A percentile compares a stretch with the other conserved stretches of the same genome.
Evolutionary conservation across 495 filamentous ascomycete species (phyloP).

Genomic region (Peziza echinospora): DNA sequence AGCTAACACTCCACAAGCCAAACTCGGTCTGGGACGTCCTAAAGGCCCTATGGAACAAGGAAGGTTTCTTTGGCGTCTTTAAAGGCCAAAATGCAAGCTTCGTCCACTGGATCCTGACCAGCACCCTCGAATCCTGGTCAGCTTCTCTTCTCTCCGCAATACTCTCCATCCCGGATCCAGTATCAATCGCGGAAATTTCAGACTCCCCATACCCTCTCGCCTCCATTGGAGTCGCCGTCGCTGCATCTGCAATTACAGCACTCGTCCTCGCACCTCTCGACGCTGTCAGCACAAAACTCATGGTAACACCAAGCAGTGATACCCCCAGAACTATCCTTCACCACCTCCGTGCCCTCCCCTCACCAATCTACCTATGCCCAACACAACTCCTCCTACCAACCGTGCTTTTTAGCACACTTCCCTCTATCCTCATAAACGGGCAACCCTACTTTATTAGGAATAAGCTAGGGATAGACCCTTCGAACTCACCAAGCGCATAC

Average conservation of each 20-base stretch:
- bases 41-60: constrained; percentile 50
- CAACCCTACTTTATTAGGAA: constrained; percentile 64
- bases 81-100: constrained; percentile 30
- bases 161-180: constrained; percentile 15
- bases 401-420: constrained; percentile 63
- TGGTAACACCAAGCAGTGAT: constrained; percentile 55
- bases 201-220: constrained; percentile 15
- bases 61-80: constrained; percentile 80
- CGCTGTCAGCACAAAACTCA: constrained; percentile 64
- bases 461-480: constrained; percentile 55
- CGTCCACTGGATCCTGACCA: constrained; percentile 11
- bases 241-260: constrained; percentile 59
- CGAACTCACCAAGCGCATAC: constrained; percentile 60
- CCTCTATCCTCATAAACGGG: constrained; percentile 54
- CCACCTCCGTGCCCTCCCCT: constrained; percentile 53
- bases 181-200: constrained; percentile 8
- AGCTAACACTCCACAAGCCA: constrained; percentile 6
- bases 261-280: constrained; percentile 70
- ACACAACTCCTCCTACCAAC: constrained; percentile 52
- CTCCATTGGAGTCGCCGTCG: constrained; percentile 49
- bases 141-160: constrained; percentile 15
- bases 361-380: constrained; percentile 48
- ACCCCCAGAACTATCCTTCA: constrained; percentile 51
- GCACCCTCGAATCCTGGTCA: constrained; percentile 16
- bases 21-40: constrained; percentile 12